These are phyloP conservation scores for Geranium rotundifolium DNA, from an alignment of 345 rosid species.

Conservation along the genomic window DNA sequence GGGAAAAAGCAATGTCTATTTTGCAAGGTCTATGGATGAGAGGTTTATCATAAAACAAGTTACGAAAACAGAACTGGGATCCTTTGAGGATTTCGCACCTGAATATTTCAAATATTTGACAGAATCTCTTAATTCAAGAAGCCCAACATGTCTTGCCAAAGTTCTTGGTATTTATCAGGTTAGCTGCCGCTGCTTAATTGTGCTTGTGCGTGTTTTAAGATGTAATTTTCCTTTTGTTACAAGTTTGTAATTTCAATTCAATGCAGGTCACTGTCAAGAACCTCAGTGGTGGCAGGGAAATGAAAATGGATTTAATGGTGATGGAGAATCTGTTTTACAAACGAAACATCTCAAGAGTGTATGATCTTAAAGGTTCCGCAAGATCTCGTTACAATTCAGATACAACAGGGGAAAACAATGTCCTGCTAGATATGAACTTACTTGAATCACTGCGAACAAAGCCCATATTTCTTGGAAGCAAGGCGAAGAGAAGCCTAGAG, in stretches of 20 bases:
- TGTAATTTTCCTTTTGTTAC: constrained; percentile 5
- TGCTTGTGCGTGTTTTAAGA: neutral
- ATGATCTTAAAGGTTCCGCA: constrained; percentile 87
- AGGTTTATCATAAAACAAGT: constrained; percentile 94
- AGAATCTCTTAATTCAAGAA: constrained; percentile 51
- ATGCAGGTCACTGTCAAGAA: constrained; percentile 71
- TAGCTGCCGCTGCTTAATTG: constrained; percentile 8
- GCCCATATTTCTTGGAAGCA: constrained; percentile 91
- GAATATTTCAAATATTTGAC: constrained; percentile 71
- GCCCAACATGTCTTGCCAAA: constrained; percentile 98
- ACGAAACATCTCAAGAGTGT: constrained; percentile 61
- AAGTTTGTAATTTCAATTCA: neutral
- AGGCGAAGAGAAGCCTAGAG: constrained; percentile 81
- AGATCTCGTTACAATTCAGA: constrained; percentile 81
- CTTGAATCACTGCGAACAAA: constrained; percentile 69
- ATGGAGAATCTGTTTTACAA: constrained; percentile 95
- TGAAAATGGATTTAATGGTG: constrained; percentile 86
- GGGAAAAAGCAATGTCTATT: constrained; percentile 93
- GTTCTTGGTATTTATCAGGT: constrained; percentile 98
- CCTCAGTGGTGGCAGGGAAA: constrained; percentile 78
- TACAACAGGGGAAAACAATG: constrained; percentile 63
- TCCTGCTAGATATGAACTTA: constrained; percentile 76
- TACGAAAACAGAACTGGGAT: constrained; percentile 71
- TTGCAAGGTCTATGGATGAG: constrained; percentile 88
- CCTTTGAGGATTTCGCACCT: constrained; percentile 85